These are phyloP conservation scores for Rhizopus sp. DNA, from an alignment of 371 early-diverging fungal species.

Conservation along the genomic window DNA sequence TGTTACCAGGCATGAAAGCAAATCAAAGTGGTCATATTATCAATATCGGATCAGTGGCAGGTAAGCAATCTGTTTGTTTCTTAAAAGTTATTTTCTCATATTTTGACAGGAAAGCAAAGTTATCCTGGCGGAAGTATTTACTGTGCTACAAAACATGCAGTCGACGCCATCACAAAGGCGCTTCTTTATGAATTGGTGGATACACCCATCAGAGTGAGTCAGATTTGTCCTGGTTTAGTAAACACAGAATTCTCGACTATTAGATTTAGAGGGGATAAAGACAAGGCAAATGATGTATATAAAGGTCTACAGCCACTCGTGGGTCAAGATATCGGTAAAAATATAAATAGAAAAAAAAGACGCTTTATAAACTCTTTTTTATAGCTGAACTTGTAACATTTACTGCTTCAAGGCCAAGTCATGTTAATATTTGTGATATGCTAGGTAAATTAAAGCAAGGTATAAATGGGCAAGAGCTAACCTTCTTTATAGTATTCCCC, in stretches of 20 bases:
- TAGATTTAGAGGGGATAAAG: slow-evolving; percentile 81
- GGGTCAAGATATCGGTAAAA: slow-evolving; percentile 67
- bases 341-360: background rate
- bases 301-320: slow-evolving; percentile 75
- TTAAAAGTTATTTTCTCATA: background rate
- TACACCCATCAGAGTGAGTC: slow-evolving; percentile 76
- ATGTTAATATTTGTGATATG: slow-evolving; percentile 85
- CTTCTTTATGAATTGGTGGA: slow-evolving; percentile 80
- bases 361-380: background rate
- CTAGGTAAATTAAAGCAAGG: slow-evolving; percentile 31
- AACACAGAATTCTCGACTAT: slow-evolving; percentile 93
- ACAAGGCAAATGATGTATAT: slow-evolving; percentile 79
- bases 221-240: slow-evolving; percentile 80
- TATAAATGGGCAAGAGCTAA: background rate
- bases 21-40: slow-evolving; percentile 80
- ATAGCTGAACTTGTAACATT: slow-evolving; percentile 82
- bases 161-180: slow-evolving; percentile 80
- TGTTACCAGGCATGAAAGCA: slow-evolving; percentile 80
- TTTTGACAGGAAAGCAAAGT: slow-evolving; percentile 45
- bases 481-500: slow-evolving; percentile 52
- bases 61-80: slow-evolving; percentile 35
- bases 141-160: slow-evolving; percentile 91
- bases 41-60: slow-evolving; percentile 85
- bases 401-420: slow-evolving; percentile 78
- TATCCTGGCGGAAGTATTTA: slow-evolving; percentile 84